Evolutionary conservation across 371 early-diverging fungal genomes (phyloP).

Genomic region (Lichtheimia corymbifera): DNA sequence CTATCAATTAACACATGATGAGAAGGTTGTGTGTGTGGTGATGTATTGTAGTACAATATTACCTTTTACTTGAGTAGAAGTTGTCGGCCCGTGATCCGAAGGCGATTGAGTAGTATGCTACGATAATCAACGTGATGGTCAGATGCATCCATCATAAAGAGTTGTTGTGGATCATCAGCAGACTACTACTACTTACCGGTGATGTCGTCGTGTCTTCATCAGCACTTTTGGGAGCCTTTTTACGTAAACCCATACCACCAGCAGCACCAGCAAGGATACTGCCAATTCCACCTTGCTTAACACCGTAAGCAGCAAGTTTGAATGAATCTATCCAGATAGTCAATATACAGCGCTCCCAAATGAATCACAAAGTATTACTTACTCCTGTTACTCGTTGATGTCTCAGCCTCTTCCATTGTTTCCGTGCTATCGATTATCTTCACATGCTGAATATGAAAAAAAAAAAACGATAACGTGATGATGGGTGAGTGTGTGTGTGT

Average conservation of each 20-base stretch:
- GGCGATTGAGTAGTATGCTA: background rate
- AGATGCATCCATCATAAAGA: background rate
- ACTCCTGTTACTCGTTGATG: background rate
- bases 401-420: slow-evolving; percentile 7
- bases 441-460: slow-evolving; percentile 32
- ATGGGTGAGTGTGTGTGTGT: too few relatives aligned
- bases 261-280: slow-evolving; percentile 77
- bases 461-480: too few relatives aligned
- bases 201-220: too few relatives aligned
- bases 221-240: slow-evolving; percentile 24
- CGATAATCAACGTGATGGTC: too few relatives aligned
- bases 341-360: background rate
- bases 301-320: slow-evolving; percentile 76
- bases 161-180: background rate
- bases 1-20: slow-evolving; percentile 14
- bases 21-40: background rate
- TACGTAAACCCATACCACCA: slow-evolving; percentile 50
- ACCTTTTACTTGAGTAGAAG: slow-evolving; percentile 10
- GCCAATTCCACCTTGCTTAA: slow-evolving; percentile 81
- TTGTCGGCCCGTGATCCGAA: slow-evolving; percentile 3
- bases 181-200: background rate
- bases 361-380: too few relatives aligned
- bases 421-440: slow-evolving; percentile 36
- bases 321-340: slow-evolving; percentile 12
- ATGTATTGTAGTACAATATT: background rate